Conservation (phyloP, 2,329 filamentous ascomycete species). For the Myriosclerotinia curreyana region DNA sequence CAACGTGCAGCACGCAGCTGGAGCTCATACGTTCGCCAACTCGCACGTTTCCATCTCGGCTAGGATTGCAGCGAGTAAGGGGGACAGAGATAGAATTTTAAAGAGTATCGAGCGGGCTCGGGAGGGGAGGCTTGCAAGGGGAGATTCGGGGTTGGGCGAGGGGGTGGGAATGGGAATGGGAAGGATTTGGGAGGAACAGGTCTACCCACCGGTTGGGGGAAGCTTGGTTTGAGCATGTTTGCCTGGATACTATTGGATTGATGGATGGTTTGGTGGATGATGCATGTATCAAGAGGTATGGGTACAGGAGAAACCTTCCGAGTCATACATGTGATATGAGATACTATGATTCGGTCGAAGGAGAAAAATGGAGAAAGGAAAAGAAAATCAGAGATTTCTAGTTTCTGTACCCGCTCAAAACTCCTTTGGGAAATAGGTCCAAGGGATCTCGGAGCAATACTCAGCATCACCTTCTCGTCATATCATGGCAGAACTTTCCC, state of each 20-base stretch:
- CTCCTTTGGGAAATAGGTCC: too few relatives aligned
- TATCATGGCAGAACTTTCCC: too few relatives aligned
- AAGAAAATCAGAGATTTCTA: too few relatives aligned
- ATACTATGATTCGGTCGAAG: too few relatives aligned
- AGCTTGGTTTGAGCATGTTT: constrained; percentile 2
- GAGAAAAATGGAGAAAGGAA: too few relatives aligned
- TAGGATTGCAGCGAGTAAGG: constrained; percentile 8
- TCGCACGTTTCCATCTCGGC: neutral
- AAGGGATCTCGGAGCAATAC: too few relatives aligned
- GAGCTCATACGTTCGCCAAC: neutral
- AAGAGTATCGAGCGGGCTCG: neutral
- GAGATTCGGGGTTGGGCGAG: too few relatives aligned
- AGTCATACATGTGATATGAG: too few relatives aligned
- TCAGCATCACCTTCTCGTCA: too few relatives aligned
- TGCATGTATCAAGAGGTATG: too few relatives aligned
- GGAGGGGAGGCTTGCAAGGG: neutral
- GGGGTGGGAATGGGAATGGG: neutral
- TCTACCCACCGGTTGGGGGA: constrained; percentile 1
- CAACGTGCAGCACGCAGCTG: neutral
- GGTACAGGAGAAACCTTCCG: too few relatives aligned
- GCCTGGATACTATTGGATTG: neutral
- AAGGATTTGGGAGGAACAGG: constrained; percentile 4
- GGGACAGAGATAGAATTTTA: constrained; percentile 7
- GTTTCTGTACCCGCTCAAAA: too few relatives aligned
- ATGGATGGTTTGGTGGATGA: neutral